Evolutionary conservation across 2,329 filamentous ascomycete genomes (phyloP).

Genomic region (Corynespora cassiicola): DNA sequence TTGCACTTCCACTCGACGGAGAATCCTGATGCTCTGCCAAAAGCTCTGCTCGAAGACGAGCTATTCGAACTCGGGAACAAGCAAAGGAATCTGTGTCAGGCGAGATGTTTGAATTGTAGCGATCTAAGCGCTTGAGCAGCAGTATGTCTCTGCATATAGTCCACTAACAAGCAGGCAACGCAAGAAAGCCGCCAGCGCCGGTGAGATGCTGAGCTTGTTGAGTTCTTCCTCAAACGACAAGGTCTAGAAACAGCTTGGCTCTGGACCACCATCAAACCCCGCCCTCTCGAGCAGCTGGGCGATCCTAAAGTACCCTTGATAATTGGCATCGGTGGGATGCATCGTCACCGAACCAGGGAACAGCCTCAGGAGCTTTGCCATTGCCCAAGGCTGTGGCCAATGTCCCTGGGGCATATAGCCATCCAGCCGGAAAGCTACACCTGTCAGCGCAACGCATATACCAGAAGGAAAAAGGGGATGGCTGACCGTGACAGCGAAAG

Average conservation of each 20-base stretch:
- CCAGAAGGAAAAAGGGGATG: slow-evolving; percentile 1
- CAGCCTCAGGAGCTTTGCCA: slow-evolving; percentile 10
- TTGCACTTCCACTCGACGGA: too few species aligned
- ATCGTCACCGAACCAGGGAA: slow-evolving; percentile 7
- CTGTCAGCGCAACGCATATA: slow-evolving; percentile 2
- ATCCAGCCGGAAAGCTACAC: slow-evolving; percentile 12
- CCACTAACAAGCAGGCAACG: slow-evolving; percentile 4
- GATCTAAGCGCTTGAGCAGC: slow-evolving; percentile 3
- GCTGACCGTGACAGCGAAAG: slow-evolving; percentile 9
- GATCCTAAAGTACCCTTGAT: slow-evolving; percentile 7
- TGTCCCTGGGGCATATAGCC: slow-evolving; percentile 5
- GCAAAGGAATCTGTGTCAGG: too few species aligned
- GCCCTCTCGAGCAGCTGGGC: slow-evolving; percentile 4
- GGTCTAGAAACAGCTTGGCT: slow-evolving; percentile 3
- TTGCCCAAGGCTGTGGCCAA: slow-evolving; percentile 10
- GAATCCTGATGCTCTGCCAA: too few species aligned
- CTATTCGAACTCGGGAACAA: too few species aligned
- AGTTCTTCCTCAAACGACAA: slow-evolving; percentile 5
- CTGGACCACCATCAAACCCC: slow-evolving; percentile 3
- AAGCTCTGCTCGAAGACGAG: too few species aligned
- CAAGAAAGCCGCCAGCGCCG: slow-evolving; percentile 2
- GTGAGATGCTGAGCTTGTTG: not conserved
- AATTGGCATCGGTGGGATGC: slow-evolving; percentile 7
- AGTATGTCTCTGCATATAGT: slow-evolving; percentile 4
- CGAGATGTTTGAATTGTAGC: slow-evolving; percentile 4